phyloP scores from a whole-genome alignment of 1,139 yeast genomes.

The Saccharomycopsis hybrid region DNA sequence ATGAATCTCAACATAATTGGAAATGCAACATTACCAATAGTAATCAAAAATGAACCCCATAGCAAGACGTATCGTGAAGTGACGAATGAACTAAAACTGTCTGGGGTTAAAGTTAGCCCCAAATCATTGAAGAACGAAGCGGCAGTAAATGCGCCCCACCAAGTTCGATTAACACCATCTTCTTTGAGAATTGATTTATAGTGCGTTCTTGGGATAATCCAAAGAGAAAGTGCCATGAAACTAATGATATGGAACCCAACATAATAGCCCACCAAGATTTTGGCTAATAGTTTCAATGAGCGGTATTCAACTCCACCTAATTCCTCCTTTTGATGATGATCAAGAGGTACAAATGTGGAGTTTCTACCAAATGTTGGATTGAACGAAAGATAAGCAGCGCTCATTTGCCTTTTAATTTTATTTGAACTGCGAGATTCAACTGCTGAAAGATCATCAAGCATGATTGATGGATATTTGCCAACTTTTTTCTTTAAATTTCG shows the following conservation, averaged over 20 bases:
- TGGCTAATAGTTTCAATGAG: constrained; percentile 70
- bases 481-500: constrained; percentile 10
- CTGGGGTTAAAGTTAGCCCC: constrained; percentile 73
- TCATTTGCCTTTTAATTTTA: constrained; percentile 30
- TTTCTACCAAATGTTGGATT: constrained; percentile 89
- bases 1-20: constrained; percentile 74
- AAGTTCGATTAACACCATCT: constrained; percentile 62
- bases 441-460: constrained; percentile 21
- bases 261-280: constrained; percentile 60
- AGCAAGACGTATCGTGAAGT: constrained; percentile 59
- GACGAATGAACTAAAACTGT: constrained; percentile 66
- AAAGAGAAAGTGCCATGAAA: constrained; percentile 54
- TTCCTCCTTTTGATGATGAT: constrained; percentile 84
- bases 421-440: constrained; percentile 23
- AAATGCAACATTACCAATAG: constrained; percentile 91
- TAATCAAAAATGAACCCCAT: constrained; percentile 59
- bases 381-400: constrained; percentile 75
- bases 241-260: constrained; percentile 68
- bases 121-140: constrained; percentile 76
- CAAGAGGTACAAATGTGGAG: constrained; percentile 79
- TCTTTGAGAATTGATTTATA: constrained; percentile 40
- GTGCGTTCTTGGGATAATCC: constrained; percentile 43
- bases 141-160: constrained; percentile 92
- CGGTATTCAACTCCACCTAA: constrained; percentile 96
- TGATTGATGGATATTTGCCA: constrained; percentile 19